Evolutionary conservation across 2,329 filamentous ascomycete species (phyloP).

Genomic region (Coniochaeta hoffmannii): DNA sequence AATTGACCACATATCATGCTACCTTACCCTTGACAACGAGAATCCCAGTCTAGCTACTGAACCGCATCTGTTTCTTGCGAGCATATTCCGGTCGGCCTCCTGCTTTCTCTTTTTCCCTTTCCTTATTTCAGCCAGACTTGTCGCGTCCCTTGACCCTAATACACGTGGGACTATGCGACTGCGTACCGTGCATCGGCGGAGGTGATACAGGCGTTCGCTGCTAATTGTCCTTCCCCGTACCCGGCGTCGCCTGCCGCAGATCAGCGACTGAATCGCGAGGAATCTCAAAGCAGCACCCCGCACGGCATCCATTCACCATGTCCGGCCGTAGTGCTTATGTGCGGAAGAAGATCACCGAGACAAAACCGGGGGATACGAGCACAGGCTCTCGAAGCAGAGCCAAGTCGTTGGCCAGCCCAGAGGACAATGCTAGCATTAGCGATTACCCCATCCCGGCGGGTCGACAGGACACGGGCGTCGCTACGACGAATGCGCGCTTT

Average conservation of each 20-base stretch:
- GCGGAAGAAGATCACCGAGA: slow-evolving; percentile 50
- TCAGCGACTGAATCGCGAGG: neutral
- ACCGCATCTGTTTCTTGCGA: neutral
- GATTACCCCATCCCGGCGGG: slow-evolving; percentile 27
- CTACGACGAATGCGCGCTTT: slow-evolving; percentile 34
- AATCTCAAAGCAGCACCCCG: neutral
- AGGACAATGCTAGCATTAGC: slow-evolving; percentile 27
- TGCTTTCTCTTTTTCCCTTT: neutral
- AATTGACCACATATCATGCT: neutral
- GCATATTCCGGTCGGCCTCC: neutral
- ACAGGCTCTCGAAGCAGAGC: slow-evolving; percentile 20
- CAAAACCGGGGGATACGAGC: slow-evolving; percentile 26
- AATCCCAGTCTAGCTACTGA: neutral
- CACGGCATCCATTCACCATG: slow-evolving; percentile 28
- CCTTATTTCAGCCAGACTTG: too few relatives aligned
- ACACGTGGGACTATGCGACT: too few relatives aligned
- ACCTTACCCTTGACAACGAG: neutral
- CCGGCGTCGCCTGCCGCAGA: too few relatives aligned
- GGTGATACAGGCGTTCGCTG: neutral
- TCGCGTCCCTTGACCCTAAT: too few relatives aligned
- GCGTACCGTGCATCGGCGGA: neutral
- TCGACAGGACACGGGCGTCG: slow-evolving; percentile 32
- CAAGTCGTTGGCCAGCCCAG: slow-evolving; percentile 28
- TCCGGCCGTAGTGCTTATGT: slow-evolving; percentile 52
- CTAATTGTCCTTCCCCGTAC: too few relatives aligned